Conservation (phyloP, 2,329 filamentous ascomycete genomes). For the Neoscytalidium dimidiatum region DNA sequence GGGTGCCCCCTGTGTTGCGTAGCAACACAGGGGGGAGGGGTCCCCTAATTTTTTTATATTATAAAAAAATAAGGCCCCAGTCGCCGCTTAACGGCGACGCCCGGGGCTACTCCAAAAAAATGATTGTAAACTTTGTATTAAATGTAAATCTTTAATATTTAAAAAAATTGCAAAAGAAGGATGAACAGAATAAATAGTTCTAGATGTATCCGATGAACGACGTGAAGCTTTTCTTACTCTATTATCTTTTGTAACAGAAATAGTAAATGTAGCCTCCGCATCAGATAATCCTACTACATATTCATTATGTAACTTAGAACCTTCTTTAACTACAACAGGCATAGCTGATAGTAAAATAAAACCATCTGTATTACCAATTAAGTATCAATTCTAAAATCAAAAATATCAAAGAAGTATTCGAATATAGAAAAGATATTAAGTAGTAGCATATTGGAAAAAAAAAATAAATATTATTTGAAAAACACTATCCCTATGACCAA, state of each 20-base stretch:
- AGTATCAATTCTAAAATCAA: neutral
- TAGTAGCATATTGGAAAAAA: neutral
- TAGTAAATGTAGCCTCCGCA: neutral
- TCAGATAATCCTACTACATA: neutral
- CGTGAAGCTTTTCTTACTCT: neutral
- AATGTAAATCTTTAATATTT: neutral
- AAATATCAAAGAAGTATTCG: neutral
- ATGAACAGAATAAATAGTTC: neutral
- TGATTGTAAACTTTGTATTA: constrained; percentile 1
- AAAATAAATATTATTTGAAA: neutral
- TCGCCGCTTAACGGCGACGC: too few species aligned
- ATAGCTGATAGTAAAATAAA: neutral
- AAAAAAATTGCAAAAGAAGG: neutral
- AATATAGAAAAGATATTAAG: neutral
- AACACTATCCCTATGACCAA: neutral
- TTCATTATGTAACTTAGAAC: neutral
- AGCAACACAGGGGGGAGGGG: too few species aligned
- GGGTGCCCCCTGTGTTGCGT: too few species aligned
- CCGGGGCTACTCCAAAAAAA: neutral
- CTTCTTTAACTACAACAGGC: neutral
- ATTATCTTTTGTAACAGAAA: neutral
- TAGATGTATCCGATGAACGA: neutral
- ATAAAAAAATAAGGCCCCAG: neutral
- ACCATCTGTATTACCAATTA: neutral
- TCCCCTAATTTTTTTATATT: neutral